Base-by-base conservation (phyloP, 1,284 basidiomycete genomes). In the Cutaneotrichosporon sp. region DNA sequence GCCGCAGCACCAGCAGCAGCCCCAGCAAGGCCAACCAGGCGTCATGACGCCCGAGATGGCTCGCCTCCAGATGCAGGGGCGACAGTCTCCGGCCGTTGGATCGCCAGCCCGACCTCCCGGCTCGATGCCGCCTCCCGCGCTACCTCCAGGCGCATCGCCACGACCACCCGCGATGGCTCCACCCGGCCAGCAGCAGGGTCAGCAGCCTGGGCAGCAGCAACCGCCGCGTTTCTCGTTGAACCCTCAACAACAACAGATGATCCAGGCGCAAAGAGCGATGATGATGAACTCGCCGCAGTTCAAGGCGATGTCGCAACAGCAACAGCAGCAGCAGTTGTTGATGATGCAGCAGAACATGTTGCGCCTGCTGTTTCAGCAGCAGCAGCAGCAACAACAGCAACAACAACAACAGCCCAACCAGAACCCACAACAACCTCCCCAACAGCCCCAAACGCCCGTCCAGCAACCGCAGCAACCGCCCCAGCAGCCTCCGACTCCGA, bases 241-340 rank as follows among this genome's bases (percentile, higher is more conserved):
- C 6, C 72, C 67, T 5, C 71, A 74, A 45, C 77, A 75, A 54
- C 72, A 72, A 46, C 72, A 73, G 45, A 61, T 71, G 20, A 61
- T 77, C 16, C 59, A 69, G 0, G 53, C 59, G 16, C 69, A 72
- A 52, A 64, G 68, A 10, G 53, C 60, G 24, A 38, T 25, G n/a
- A 33, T 71, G 29, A 31, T 70, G 56, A 49, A 49, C 49, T 65
- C 63, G 47, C 70, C 71, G 2, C 65, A 67, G 46, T 73, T 69
- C 60, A 64, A 68, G 49, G 63, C 66, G 9, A 47, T 73, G 33
- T 68, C 73, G 10, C 73, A 59, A 36, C 68, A 69, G 29, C 72
- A 72, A 53, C 76, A 76, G 60, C 72, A 72, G 55, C 65, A 67
- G 34, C 68, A 72, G 53, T 60, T 76, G 63, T 64, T 54, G 43